Conservation (phyloP, 306 rosid species). For the Cyclanthera cordifolia region DNA sequence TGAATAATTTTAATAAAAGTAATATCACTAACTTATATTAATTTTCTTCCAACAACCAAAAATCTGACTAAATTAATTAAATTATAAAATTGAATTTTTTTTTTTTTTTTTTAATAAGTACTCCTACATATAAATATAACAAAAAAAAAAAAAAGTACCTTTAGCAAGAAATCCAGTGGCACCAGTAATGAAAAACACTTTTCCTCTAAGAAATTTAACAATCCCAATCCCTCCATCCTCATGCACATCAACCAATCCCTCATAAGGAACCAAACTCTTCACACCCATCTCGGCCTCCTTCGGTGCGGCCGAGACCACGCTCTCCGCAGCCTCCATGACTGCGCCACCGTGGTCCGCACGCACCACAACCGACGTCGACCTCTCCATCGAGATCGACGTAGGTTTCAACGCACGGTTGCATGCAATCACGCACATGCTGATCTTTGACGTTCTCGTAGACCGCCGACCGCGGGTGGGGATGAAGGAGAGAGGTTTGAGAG, state of each 20-base stretch:
- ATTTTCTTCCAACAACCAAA: too few species aligned
- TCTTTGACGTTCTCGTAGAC: conserved; percentile 21
- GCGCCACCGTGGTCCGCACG: conserved; percentile 33
- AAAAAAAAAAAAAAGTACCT: conserved; percentile 23
- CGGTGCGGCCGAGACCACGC: conserved; percentile 41
- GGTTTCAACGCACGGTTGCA: conserved; percentile 42
- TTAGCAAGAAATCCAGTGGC: conserved; percentile 92
- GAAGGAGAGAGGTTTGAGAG: conserved; percentile 35
- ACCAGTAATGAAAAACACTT: conserved; percentile 68
- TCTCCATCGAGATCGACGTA: conserved; percentile 37
- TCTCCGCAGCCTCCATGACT: conserved; percentile 45
- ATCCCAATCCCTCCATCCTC: conserved; percentile 60
- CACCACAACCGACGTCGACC: conserved; percentile 24
- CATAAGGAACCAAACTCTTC: conserved; percentile 56
- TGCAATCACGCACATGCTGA: conserved; percentile 26
- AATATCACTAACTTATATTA: too few species aligned
- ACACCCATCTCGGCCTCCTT: conserved; percentile 36
- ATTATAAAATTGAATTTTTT: too few species aligned
- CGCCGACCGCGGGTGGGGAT: conserved; percentile 9
- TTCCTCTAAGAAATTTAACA: conserved; percentile 64
- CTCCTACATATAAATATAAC: too few species aligned
- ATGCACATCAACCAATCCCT: conserved; percentile 34
- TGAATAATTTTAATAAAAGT: too few species aligned
- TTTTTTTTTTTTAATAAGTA: too few species aligned
- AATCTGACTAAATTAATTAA: too few species aligned